A percentile compares a stretch with the other conserved stretches of the same genome.
These are phyloP conservation scores for Phytophthora foliorum DNA, from an alignment of 352 stramenopile genomes.

Conservation along the genomic window DNA sequence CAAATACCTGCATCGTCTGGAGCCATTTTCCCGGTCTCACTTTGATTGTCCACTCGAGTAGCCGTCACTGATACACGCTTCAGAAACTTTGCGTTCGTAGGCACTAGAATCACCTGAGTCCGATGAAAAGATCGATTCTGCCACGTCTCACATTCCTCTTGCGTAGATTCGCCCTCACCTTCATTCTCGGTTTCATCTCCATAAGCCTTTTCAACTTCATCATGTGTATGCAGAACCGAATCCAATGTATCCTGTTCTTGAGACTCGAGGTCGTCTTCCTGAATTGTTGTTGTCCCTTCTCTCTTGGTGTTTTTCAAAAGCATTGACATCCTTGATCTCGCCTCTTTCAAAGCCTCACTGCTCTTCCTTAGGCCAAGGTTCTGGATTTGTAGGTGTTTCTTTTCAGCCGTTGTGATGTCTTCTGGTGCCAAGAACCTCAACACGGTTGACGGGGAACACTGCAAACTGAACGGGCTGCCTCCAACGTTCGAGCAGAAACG, in stretches of 20 bases:
- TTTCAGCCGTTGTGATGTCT: conserved; percentile 59
- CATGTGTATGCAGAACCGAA: neutral
- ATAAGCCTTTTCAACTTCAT: neutral
- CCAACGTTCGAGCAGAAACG: conserved; percentile 77
- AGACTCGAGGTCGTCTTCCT: conserved; percentile 29
- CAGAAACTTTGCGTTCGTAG: conserved; percentile 41
- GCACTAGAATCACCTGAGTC: conserved; percentile 52
- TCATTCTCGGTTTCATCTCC: neutral
- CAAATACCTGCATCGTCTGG: conserved; percentile 59
- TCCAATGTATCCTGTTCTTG: conserved; percentile 1
- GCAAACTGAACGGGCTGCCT: conserved; percentile 58
- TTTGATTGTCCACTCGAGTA: conserved; percentile 45
- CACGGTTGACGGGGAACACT: conserved; percentile 65
- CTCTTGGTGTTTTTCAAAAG: neutral
- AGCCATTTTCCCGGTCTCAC: conserved; percentile 39
- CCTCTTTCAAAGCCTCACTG: conserved; percentile 25
- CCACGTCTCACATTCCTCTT: conserved; percentile 37
- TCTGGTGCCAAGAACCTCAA: conserved; percentile 47
- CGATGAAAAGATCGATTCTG: conserved; percentile 52
- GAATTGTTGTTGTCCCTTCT: conserved; percentile 8
- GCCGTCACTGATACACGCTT: conserved; percentile 49
- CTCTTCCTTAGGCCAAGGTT: conserved; percentile 31
- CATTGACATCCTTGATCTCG: neutral
- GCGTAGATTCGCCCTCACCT: neutral
- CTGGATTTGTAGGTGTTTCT: conserved; percentile 38